Evolutionary conservation across 805 yeast species (phyloP).

Genomic region (Starmerella powellii): DNA sequence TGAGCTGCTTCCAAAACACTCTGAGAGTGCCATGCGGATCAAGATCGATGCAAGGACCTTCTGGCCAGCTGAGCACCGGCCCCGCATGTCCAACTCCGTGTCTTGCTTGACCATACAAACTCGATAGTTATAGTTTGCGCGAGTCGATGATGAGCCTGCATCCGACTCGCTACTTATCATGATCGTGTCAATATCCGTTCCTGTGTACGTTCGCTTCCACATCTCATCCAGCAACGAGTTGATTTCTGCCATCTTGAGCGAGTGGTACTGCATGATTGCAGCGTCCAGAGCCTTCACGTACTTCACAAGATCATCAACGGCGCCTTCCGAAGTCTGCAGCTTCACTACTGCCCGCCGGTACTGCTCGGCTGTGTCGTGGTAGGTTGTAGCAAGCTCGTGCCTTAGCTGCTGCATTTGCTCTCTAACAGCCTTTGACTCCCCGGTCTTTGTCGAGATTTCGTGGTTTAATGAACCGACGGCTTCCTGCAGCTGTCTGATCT

Average conservation of each 20-base stretch:
- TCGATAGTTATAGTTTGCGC: constrained; percentile 70
- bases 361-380: constrained; percentile 47
- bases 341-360: constrained; percentile 64
- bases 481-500: constrained; percentile 40
- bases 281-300: constrained; percentile 78
- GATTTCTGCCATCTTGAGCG: constrained; percentile 83
- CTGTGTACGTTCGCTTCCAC: constrained; percentile 90
- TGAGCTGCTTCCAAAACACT: constrained; percentile 87
- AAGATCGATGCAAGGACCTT: constrained; percentile 86
- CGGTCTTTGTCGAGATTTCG: constrained; percentile 60
- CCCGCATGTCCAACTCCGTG: constrained; percentile 92
- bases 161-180: constrained; percentile 67
- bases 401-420: constrained; percentile 50
- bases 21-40: constrained; percentile 83
- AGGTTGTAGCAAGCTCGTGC: constrained; percentile 58
- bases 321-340: constrained; percentile 61
- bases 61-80: constrained; percentile 96
- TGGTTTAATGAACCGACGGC: constrained; percentile 46
- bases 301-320: constrained; percentile 67
- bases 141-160: constrained; percentile 30
- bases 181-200: constrained; percentile 89
- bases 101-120: constrained; percentile 92
- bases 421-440: constrained; percentile 73
- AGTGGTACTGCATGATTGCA: constrained; percentile 88
- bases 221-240: constrained; percentile 77